Base-by-base conservation (phyloP, 2,329 filamentous ascomycete species). In the Grosmannia huntii region DNA sequence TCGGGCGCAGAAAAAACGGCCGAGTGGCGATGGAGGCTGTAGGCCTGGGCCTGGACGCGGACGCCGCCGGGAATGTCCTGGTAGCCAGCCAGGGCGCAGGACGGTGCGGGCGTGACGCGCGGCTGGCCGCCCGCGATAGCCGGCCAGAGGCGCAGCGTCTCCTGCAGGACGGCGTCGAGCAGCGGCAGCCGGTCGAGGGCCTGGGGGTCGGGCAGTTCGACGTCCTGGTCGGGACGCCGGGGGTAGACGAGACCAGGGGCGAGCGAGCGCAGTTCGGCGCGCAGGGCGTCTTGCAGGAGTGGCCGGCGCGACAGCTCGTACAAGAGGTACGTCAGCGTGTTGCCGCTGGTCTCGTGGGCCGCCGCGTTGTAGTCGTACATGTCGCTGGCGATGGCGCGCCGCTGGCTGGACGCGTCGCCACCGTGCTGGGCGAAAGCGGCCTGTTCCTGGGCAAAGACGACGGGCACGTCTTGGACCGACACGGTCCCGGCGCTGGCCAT, bases 261-360 rank as follows among this genome's bases (percentile, higher is more conserved):
- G 4, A 57, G 36, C 21, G 54, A 21, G 19, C 28, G 49, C 48
- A 60, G 55, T 28, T 60, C 58, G 6, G 23, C 31, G 27, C 46
- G 54, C 49, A 60, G 51, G 12, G 31, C 28, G 14, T 50, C 49
- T 21, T 60, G 55, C 50, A 60, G 28, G 2, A n/a, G 38, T 1
- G 58, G 58, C 5, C 50, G 49, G 5, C 55, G 55, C 9, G 55
- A 53, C 23, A 60, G 48, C 21, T 60, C 49, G 41, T 55, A 60
- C 28, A 49, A 57, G n/a, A 54, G 16, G 12, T 53, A 57, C 7
- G 58, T 57, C 25, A 60, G 58, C 16, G 58, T 57, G 55, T 53
- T 50, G 25, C 55, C 58, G 33, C 49, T 60, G 48, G 58, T 60
- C 49, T 60, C 58, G 55, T 50, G 44, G 28, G 55, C 44, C 44